Base-by-base conservation (phyloP, 805 yeast genomes). In the Hanseniaspora taiwanica region DNA sequence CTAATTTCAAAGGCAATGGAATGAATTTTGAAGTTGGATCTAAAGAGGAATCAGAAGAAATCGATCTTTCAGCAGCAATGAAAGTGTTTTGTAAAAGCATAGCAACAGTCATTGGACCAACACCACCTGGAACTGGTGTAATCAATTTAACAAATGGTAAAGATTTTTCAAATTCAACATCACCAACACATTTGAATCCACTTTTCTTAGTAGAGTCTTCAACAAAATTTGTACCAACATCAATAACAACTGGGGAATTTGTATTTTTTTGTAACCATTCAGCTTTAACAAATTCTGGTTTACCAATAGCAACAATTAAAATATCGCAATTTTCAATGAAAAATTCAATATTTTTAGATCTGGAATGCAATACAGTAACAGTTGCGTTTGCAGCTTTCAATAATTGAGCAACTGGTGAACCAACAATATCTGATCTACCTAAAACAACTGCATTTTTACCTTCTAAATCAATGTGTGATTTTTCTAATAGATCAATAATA, bases 391-490 rank as follows among this genome's bases (percentile, higher is more conserved):
- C 85, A 43, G 71, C 73, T 44, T 80, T 75, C 54, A 89, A 71
- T 58, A 89, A 66, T 46, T 82, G 76, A 4, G 96, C 81, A 12
- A 87, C 86, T 31, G 98, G 98, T 37, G 81, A 76, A 42, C 98
- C 98, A 29, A 89, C 98, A 51, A 89, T 89, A 57, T 91, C 96
- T 17, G 94, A 82, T 57, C 97, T 75, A 40, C 98, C 97, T 44
- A 91, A 66, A 18, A 89, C 97, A 43, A 87, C 94, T 16, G 93
- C 94, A 46, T 71, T 71, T 51, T 83, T 74, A 42, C 96, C 96
- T n/a, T 72, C 58, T 43, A 86, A 63, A 24, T 65, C 62, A 20
- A 84, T 74, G 7, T 79, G 76, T 37, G 83, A 72, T 47, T 78
- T 70, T 50, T 80, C 74, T 53, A 89, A 68, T 53, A 89, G 65